A percentile compares a stretch with the other conserved stretches of the same genome.
phyloP scores from a whole-genome alignment of 1,284 basidiomycete genomes.

The Amylostereum areolatum region DNA sequence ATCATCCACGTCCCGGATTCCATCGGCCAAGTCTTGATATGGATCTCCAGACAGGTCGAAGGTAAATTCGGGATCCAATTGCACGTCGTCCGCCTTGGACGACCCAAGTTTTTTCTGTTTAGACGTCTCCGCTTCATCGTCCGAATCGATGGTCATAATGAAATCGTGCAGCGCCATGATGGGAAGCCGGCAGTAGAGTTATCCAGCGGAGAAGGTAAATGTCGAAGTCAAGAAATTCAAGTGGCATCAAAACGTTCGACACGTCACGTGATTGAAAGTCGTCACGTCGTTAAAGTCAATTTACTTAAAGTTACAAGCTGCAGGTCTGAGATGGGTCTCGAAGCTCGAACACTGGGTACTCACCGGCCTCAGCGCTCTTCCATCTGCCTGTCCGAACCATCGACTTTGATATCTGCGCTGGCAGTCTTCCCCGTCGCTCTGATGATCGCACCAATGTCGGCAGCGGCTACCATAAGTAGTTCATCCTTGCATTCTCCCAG shows the following conservation, averaged over 20 bases:
- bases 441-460: too few species aligned
- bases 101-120: conserved; percentile 15
- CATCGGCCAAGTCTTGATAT: conserved; percentile 47
- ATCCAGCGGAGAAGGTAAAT: neutral
- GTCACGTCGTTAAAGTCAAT: too few species aligned
- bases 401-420: too few species aligned
- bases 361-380: too few species aligned
- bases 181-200: neutral
- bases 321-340: too few species aligned
- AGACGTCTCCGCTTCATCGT: conserved; percentile 45
- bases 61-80: conserved; percentile 74
- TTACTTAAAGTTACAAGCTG: too few species aligned
- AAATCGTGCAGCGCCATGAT: conserved; percentile 45
- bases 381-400: too few species aligned
- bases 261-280: too few species aligned
- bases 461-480: too few species aligned
- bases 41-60: conserved; percentile 78
- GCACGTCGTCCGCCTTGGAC: conserved; percentile 44
- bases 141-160: conserved; percentile 79
- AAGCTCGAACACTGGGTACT: too few species aligned
- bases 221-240: neutral
- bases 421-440: too few species aligned
- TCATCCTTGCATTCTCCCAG: too few species aligned
- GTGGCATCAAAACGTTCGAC: neutral
- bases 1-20: conserved; percentile 37